Evolutionary conservation across 2,329 filamentous ascomycete genomes (phyloP), one percentile per base, ranked within the genome.

Genomic region (Aspergillus sp.): DNA sequence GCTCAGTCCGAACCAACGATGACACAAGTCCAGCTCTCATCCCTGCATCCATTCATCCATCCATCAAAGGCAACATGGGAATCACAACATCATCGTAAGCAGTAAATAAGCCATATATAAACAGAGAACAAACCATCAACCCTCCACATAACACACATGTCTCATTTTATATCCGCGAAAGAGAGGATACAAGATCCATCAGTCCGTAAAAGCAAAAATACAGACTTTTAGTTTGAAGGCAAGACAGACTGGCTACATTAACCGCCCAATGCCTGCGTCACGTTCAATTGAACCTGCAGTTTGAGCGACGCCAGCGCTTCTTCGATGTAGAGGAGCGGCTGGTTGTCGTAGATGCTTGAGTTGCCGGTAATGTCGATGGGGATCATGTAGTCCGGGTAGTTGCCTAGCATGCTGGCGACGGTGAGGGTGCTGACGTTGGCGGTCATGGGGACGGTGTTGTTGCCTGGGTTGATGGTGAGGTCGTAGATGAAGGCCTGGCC

Each of bases 251-350:
- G 10, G n/a, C 17, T 45, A 3, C 3, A 23, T 25, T 21, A 38
- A 43, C 30, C 36, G 49, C 54, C 53, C 32, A 62, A 60, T 10
- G 56, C 58, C 25, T 60, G 19, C 23, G 49, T 38, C 19, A 67
- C 25, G 43, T 86, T 77, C 74, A 87, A 65, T 17, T 78, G 65
- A 3, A 84, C 63, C 1, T 69, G 71, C 43, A 87, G 70, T 2
- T 71, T 75, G 50, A 83, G 84, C 13, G 76, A 72, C 50, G 74
- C 65, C 38, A 87, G 73, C 3, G 85, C 83, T 28, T 76, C 71
- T 61, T 82, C 80, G 65, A 82, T 87, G 66, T 87, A 88, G 4
- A 76, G 69, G 55, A 88, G 65, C 49, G 81, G 76, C 66, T 82
- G 60, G 2, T 82, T 84, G 45, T 82, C 70, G 60, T 80, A 80